Percentiles rank a stretch among this genome's conserved stretches.
These are phyloP conservation scores for Albatrellus sp. DNA, from an alignment of 1,284 basidiomycete species.

Conservation along the genomic window DNA sequence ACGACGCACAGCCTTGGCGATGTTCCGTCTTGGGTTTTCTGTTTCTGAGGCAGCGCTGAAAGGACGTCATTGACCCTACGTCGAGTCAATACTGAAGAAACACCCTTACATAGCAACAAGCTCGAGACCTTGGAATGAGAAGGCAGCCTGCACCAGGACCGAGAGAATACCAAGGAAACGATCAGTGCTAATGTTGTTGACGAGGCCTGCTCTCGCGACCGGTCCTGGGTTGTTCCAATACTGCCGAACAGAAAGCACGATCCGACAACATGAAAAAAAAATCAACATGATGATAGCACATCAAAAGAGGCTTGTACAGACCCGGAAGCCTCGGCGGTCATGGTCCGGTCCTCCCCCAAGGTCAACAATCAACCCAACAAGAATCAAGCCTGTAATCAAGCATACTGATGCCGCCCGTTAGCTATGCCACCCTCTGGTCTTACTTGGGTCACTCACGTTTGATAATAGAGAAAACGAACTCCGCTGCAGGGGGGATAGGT, in stretches of 20 bases:
- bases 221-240: constrained; percentile 68
- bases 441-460: constrained; percentile 30
- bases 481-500: constrained; percentile 23
- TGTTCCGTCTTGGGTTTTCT: constrained; percentile 65
- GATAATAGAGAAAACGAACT: constrained; percentile 53
- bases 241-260: constrained; percentile 17
- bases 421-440: background rate
- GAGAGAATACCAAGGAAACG: constrained; percentile 59
- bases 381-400: constrained; percentile 48
- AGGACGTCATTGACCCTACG: constrained; percentile 10
- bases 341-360: constrained; percentile 55
- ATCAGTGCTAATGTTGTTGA: constrained; percentile 31
- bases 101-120: constrained; percentile 59
- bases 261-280: background rate
- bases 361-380: constrained; percentile 58
- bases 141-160: constrained; percentile 68
- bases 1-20: constrained; percentile 67
- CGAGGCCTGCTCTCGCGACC: constrained; percentile 33
- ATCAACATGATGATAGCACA: background rate
- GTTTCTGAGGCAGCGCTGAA: constrained; percentile 60
- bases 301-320: constrained; percentile 14
- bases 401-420: constrained; percentile 22
- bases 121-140: constrained; percentile 79
- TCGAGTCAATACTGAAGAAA: background rate
- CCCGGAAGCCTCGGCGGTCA: constrained; percentile 50